Evolutionary conservation across 805 yeast genomes (phyloP), one percentile per base, ranked within the genome.

Genomic region (Wickerhamiella brachini): DNA sequence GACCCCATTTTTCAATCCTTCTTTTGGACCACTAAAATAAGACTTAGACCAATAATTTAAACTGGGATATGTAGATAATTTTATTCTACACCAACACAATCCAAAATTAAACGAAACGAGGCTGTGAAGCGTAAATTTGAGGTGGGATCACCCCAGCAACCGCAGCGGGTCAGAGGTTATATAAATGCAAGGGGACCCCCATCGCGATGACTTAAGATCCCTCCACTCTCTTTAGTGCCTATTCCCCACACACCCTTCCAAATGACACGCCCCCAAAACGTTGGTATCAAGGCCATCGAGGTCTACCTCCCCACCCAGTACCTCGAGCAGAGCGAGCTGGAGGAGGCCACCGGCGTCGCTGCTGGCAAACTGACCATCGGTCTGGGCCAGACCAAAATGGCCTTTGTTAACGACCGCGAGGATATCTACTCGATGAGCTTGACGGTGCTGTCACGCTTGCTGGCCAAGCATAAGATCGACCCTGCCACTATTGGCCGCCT

Each of bases 321-420:
- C 60, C 97, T 93, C 55, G 83, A 78, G 74, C 97, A 93, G 73
- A 72, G 81, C 47, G 97, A 86, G 51, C 73, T 93, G 59, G 99
- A 93, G 69, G 71, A 75, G 57, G 80, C 71, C 62, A 95, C 89
- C 66, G 85, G 84, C 52, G 89, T 90, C 55, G 78, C 97, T 21
- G 73, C 84, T 51, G 99, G 99, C 54, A 93, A 93, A 69, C 93
- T 88, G 77, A 93, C 99, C 65, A 90, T 93, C 68, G 99, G 99
- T 48, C 77, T 93, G 54, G 99, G 99, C 57, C 98, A 93, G 74
- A 90, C 96, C 63, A 87, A 88, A 70, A 93, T 93, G 99, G 79
- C 95, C 18, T 93, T 86, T 63, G 97, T 93, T 59, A 84, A 90
- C 67, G 98, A 93, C 72, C 81, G 96, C 69, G 97, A 93, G 71